phyloP scores from a whole-genome alignment of 108 stramenopile genomes.

The Skeletonema menzelii region DNA sequence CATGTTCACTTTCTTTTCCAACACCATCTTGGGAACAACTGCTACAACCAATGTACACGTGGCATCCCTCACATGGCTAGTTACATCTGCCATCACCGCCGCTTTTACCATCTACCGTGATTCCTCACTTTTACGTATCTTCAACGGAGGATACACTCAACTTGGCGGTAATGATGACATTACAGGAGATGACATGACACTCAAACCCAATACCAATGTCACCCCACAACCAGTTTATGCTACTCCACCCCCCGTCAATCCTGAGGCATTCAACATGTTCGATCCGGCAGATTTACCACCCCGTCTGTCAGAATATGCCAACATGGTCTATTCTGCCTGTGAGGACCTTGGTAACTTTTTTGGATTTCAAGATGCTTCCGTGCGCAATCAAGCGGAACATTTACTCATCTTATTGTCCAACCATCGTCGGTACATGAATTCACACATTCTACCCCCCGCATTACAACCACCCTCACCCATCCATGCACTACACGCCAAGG shows the following conservation, averaged over 20 bases:
- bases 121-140: constrained; percentile 24
- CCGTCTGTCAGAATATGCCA: constrained; percentile 88
- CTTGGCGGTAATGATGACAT: constrained; percentile 11
- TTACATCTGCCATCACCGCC: constrained; percentile 54
- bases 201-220: constrained; percentile 44
- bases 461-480: constrained; percentile 87
- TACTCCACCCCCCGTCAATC: constrained; percentile 24
- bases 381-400: constrained; percentile 96
- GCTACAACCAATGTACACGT: constrained; percentile 7
- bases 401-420: constrained; percentile 91
- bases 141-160: constrained; percentile 14
- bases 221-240: constrained; percentile 39
- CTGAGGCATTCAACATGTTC: constrained; percentile 85
- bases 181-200: constrained; percentile 23
- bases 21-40: constrained; percentile 7
- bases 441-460: constrained; percentile 75
- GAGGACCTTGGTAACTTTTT: constrained; percentile 94
- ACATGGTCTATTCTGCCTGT: constrained; percentile 91
- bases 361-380: constrained; percentile 91
- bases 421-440: constrained; percentile 95
- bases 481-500: constrained; percentile 91
- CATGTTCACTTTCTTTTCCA: constrained; percentile 16
- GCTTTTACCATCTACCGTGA: constrained; percentile 63
- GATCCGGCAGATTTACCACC: constrained; percentile 90
- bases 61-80: constrained; percentile 57